Conservation (phyloP, 2,329 filamentous ascomycete genomes). For the Alternaria brassicae region DNA sequence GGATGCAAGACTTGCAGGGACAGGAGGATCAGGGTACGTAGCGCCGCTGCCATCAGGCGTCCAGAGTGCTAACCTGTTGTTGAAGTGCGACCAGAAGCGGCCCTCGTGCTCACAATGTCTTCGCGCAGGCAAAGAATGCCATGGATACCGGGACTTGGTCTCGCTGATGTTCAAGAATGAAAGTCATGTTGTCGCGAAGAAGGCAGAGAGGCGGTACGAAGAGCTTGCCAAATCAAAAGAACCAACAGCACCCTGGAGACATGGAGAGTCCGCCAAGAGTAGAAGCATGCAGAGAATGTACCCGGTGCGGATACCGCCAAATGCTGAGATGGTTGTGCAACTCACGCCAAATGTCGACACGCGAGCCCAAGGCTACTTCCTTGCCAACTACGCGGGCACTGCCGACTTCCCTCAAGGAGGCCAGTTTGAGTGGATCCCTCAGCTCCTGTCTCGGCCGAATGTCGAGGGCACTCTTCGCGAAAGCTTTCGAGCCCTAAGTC, state of each 20-base stretch:
- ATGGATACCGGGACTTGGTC: slow-evolving; percentile 42
- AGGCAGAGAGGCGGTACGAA: slow-evolving; percentile 35
- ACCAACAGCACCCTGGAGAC: not conserved
- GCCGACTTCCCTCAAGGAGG: slow-evolving; percentile 34
- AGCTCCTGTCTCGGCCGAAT: slow-evolving; percentile 26
- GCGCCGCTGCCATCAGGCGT: not conserved
- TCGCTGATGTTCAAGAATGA: slow-evolving; percentile 45
- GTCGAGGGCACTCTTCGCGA: slow-evolving; percentile 28
- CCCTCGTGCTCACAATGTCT: slow-evolving; percentile 46
- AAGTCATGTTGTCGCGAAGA: slow-evolving; percentile 35
- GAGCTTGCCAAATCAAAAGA: slow-evolving; percentile 26
- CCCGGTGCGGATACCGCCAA: slow-evolving; percentile 10
- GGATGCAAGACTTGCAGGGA: slow-evolving; percentile 44
- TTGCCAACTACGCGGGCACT: slow-evolving; percentile 36
- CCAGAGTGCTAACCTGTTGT: not conserved
- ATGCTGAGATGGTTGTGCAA: slow-evolving; percentile 19
- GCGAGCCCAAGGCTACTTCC: slow-evolving; percentile 41
- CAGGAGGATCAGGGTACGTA: slow-evolving; percentile 40
- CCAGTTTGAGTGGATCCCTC: slow-evolving; percentile 38
- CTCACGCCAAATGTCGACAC: slow-evolving; percentile 36
- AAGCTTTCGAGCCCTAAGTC: slow-evolving; percentile 34
- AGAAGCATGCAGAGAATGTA: not conserved
- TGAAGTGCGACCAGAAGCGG: slow-evolving; percentile 43
- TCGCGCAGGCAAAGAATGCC: slow-evolving; percentile 34
- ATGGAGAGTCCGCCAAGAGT: not conserved